Evolutionary conservation across 116 monocot species (phyloP), one percentile per base, ranked within the genome.

Genomic region (Papilionanthe hybrid): DNA sequence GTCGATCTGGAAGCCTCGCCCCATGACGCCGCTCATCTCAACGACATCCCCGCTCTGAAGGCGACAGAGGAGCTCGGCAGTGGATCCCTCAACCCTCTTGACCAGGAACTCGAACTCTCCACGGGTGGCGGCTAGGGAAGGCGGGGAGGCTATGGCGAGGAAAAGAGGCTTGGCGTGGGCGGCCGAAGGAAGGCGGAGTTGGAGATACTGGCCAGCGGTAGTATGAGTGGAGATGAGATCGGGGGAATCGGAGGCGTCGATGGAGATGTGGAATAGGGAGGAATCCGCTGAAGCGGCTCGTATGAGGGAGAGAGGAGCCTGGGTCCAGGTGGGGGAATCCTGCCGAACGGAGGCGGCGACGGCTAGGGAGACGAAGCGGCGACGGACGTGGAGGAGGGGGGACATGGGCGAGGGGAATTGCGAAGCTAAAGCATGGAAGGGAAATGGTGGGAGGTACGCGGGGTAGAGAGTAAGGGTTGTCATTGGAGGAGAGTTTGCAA

Each of bases 61-160:
- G 60, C 83, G 86, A 77, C 99, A 99, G 41, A 99, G 65, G 17
- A 81, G 73, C 78, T 95, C 93, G 32, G 99, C 93, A 20, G 95
- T 86, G 23, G 99, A 92, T 5, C 93, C 99, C 41, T 89, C 80
- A 27, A 99, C 89, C 78, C 44, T 80, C 90, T 99, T 99, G 43
- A 99, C 87, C 55, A 99, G 80, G 79, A 99, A 99, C 83, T 99
- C 95, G 75, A 99, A 90, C 86, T 78, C 86, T 12, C 92, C 89
- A 4, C 53, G 80, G 12, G 41, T 13, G 0, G 72, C 23, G 15
- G 92, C 81, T 20, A 78, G 29, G 15, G 79, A 45, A 0, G 98
- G 98, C 15, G 99, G 88, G 1, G 99, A 95, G 13, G 99, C 99
- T 79, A 99, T 91, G 55, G 99, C 93, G 7, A 96, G 86, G 83